These are phyloP conservation scores for Tolypocladium guangdongense DNA, from an alignment of 2,329 filamentous ascomycete genomes.

Conservation along the genomic window DNA sequence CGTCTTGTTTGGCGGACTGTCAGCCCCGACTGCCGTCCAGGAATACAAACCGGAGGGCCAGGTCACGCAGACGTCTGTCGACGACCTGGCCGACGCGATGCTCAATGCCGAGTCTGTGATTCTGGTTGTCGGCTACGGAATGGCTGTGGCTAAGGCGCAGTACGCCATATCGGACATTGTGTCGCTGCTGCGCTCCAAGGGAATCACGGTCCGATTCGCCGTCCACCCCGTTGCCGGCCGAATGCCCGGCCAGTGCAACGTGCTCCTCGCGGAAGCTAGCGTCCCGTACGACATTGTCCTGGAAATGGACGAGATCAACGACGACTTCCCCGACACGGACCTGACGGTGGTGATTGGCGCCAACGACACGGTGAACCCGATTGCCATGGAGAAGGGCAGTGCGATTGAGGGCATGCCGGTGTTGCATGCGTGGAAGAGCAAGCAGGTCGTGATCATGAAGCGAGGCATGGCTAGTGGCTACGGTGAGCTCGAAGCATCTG, in stretches of 20 bases:
- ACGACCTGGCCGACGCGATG: conserved; percentile 69
- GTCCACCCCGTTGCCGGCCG: conserved; percentile 85
- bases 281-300: conserved; percentile 88
- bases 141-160: conserved; percentile 90
- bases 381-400: conserved; percentile 71
- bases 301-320: conserved; percentile 95
- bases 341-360: conserved; percentile 82
- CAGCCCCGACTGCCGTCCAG: conserved; percentile 43
- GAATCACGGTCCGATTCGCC: conserved; percentile 75
- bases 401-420: conserved; percentile 90
- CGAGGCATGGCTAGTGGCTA: conserved; percentile 81
- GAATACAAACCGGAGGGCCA: conserved; percentile 71
- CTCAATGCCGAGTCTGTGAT: conserved; percentile 74
- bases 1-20: conserved; percentile 67
- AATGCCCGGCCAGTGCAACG: conserved; percentile 91
- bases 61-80: conserved; percentile 66
- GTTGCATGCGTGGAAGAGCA: conserved; percentile 86
- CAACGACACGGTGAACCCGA: conserved; percentile 88
- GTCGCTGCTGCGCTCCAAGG: conserved; percentile 58
- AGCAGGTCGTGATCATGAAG: conserved; percentile 91
- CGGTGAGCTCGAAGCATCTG: conserved; percentile 37
- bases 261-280: conserved; percentile 74
- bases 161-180: conserved; percentile 83
- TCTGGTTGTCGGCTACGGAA: conserved; percentile 84
- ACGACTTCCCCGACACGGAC: conserved; percentile 79